Evolutionary conservation across 1,139 yeast species (phyloP).

Genomic region (Geotrichum candidum): DNA sequence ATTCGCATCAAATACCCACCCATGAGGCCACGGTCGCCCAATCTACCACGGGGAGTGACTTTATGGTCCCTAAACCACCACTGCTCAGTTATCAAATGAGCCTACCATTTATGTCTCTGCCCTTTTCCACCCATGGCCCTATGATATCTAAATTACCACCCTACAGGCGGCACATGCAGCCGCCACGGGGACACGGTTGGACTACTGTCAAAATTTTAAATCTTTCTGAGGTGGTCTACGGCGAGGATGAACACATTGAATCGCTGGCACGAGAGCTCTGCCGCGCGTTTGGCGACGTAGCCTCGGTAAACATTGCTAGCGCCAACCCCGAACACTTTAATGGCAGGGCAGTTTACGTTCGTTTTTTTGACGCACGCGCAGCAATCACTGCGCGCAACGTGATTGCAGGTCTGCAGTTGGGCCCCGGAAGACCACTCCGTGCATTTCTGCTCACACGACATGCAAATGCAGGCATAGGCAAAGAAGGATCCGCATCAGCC

Average conservation of each 20-base stretch:
- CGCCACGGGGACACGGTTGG: background rate
- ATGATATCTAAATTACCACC: background rate
- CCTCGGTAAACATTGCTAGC: background rate
- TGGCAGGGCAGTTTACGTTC: background rate
- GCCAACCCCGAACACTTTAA: background rate
- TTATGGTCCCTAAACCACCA: background rate
- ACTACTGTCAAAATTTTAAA: background rate
- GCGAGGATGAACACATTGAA: background rate
- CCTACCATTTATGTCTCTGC: background rate
- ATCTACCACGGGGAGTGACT: background rate
- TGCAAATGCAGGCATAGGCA: background rate
- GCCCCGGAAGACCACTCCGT: background rate
- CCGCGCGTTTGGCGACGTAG: background rate
- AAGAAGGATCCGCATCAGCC: background rate
- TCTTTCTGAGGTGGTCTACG: background rate
- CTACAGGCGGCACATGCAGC: background rate
- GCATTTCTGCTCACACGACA: background rate
- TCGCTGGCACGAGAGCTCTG: background rate
- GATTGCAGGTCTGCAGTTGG: background rate
- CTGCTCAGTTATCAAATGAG: background rate
- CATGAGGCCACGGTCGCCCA: background rate
- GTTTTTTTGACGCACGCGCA: background rate
- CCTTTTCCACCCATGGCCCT: background rate
- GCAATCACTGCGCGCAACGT: background rate
- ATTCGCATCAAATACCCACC: background rate